Evolutionary conservation across 1,139 yeast genomes (phyloP), one percentile per base, ranked within the genome.

Genomic region (Hyphopichia fennica): DNA sequence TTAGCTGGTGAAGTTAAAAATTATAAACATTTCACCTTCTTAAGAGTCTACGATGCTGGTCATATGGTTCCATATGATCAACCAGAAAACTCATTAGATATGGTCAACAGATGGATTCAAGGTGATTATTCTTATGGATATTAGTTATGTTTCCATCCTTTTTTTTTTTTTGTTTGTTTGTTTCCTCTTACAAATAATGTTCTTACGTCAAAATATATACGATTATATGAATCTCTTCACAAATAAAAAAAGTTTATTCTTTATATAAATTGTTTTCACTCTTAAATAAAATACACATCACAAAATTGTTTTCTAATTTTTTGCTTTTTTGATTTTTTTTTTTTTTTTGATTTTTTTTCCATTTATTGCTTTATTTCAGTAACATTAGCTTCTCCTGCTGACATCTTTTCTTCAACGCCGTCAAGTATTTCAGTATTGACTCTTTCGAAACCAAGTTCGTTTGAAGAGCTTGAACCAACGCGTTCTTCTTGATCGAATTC

Each of bases 61-160:
- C 89, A 83, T 62, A 82, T 83, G 88, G 87, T 82, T 47, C 96
- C 96, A 20, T 82, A 68, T 53, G 88, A 89, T 62, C 93, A 86
- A 66, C 95, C 96, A 22, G 82, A 76, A 60, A 75, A 77, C 51
- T 68, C 95, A 5, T 73, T 85, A 50, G 87, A 80, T 45, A 82
- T 89, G 88, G 77, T 89, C 47, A 85, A 86, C 69, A 72, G 83
- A 58, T 89, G 96, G 96, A 63, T 87, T 43, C 58, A 60, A 38
- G 84, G 84, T 17, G 77, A 78, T 49, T 72, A 68, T 50, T 35
- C 60, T 3, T 62, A 57, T 37, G 37, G 37, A n/a, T 19, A 38
- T 29, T 38, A 19, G 32, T 8, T n/a, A n/a, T n/a, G 13, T 9
- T 5, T 14, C 33, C 8, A 29, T 8, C 11, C n/a, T n/a, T n/a